Base-by-base conservation (phyloP, 768 basidiomycete species). In the Collybiopsis confluens region DNA sequence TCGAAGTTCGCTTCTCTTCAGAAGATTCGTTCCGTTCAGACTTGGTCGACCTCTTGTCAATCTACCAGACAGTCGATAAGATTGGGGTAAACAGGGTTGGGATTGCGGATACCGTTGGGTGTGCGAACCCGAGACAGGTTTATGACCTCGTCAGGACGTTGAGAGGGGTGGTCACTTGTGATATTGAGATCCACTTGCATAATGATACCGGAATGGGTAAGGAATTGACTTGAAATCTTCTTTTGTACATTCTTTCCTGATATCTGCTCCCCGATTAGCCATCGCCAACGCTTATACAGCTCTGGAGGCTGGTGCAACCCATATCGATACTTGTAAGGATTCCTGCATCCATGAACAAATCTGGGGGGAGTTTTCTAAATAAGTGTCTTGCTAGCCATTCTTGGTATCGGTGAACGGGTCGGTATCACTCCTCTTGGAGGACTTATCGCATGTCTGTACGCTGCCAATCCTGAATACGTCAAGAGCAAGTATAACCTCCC, bases 1-100 rank as follows among this genome's bases (percentile, higher is more conserved):
- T 99, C 65, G 97, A 99, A 75, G 92, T 99, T 68, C 93, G 97
- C 56, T 99, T 99, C 82, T 98, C 97, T 4, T 95, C 96, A 26
- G 97, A 99, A 71, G 97, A 99, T 70, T 97, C 94, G 18, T 99
- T 99, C 92, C 92, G 97, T 61, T 98, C 95, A 61, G 96, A 99
- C 74, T 86, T 99, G 56, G 97, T 98, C 72, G 97, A 99, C 74
- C 82, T 99, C 42, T 80, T 99, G 40, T 95, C 92, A 20, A 98
- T 99, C 75, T 98, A 99, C 79, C 93, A 96, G 71, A 95, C 96
- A 45, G 97, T 99, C 45, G 97, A 99, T 77, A 98, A 98, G 79
- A 93, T 99, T 64, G 96, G 96, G 52, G 95, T 99, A 42, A 92
- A 98, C 77, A 85, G 97, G 58, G 97, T 99, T 59, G 97, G 97